phyloP scores from a whole-genome alignment of 768 basidiomycete genomes.

The Boletus fagicola region DNA sequence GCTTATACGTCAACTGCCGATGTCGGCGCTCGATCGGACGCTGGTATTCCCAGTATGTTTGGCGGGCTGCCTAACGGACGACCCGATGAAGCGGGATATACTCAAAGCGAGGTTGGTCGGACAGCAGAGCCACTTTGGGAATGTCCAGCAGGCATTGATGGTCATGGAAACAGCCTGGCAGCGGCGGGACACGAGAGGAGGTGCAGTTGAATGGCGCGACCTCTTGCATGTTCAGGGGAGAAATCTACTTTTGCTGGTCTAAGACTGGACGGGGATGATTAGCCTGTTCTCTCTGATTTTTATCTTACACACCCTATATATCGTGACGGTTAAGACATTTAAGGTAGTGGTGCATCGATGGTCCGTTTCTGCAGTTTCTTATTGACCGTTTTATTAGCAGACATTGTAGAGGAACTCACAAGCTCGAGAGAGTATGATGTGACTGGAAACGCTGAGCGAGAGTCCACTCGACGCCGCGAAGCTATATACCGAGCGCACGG shows the following conservation, averaged over 20 bases:
- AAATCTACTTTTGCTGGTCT: constrained; percentile 30
- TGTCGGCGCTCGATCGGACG: constrained; percentile 62
- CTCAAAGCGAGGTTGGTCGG: constrained; percentile 55
- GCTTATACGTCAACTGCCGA: constrained; percentile 50
- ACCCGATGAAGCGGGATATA: constrained; percentile 54
- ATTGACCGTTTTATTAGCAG: constrained; percentile 8
- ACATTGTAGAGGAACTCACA: constrained; percentile 4
- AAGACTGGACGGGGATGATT: constrained; percentile 12
- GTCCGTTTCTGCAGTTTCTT: constrained; percentile 13
- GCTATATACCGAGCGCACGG: constrained; percentile 34
- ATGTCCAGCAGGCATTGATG: constrained; percentile 53
- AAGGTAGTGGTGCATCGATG: constrained; percentile 18
- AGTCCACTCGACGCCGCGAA: background rate
- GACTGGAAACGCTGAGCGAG: background rate
- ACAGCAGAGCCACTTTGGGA: constrained; percentile 59
- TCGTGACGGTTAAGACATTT: constrained; percentile 2
- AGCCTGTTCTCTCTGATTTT: constrained; percentile 4
- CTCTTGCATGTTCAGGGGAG: constrained; percentile 38
- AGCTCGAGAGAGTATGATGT: background rate
- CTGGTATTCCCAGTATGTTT: constrained; percentile 73
- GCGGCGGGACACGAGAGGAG: constrained; percentile 54
- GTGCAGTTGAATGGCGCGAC: constrained; percentile 59
- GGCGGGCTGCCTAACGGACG: constrained; percentile 71
- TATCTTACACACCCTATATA: constrained; percentile 22
- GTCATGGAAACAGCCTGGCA: constrained; percentile 73